These are phyloP conservation scores for Pseudogymnoascus sp. DNA, from an alignment of 2,329 filamentous ascomycete genomes.

Conservation along the genomic window DNA sequence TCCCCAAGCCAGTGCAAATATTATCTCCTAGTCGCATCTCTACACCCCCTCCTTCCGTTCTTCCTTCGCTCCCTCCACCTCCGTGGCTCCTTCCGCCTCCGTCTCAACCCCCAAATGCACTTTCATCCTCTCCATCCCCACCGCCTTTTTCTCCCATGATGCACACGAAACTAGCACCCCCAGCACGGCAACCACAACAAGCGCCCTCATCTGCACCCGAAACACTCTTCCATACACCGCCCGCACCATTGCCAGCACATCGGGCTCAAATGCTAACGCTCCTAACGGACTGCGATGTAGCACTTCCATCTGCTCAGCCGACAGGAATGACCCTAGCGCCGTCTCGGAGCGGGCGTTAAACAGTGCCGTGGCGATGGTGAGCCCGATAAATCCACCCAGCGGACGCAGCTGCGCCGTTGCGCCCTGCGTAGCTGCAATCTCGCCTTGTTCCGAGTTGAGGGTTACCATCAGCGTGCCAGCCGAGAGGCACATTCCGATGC, in stretches of 20 bases:
- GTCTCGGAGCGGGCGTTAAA: constrained; percentile 25
- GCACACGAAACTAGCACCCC: neutral
- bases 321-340: neutral
- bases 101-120: neutral
- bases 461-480: constrained; percentile 9
- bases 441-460: neutral
- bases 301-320: neutral
- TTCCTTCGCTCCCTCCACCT: neutral
- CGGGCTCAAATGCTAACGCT: neutral
- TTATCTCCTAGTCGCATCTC: neutral
- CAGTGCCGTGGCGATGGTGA: constrained; percentile 51
- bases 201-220: neutral
- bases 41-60: neutral
- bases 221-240: neutral
- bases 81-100: neutral
- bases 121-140: constrained; percentile 2
- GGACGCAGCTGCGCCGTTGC: constrained; percentile 52
- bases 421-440: constrained; percentile 46
- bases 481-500: constrained; percentile 10
- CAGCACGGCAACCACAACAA: neutral
- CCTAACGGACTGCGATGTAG: neutral
- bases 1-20: neutral
- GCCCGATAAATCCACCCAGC: constrained; percentile 50
- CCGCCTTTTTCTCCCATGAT: neutral
- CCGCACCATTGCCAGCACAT: neutral